A percentile compares a stretch with the other conserved stretches of the same genome.
Conservation (phyloP, 331 rosid species). For the Malus hybrid region DNA sequence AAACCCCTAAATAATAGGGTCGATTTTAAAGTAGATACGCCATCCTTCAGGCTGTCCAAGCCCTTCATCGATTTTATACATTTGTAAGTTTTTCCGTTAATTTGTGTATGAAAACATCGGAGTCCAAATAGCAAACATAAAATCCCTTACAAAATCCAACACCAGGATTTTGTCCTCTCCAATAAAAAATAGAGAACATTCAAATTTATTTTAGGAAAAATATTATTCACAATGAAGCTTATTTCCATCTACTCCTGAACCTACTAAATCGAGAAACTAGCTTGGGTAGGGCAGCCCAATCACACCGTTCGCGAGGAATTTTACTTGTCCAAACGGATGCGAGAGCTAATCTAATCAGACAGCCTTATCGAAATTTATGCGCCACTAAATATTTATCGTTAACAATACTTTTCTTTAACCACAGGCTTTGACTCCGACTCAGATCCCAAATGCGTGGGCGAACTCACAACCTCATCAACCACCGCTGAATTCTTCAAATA, state of each 20-base stretch:
- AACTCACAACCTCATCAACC: background rate
- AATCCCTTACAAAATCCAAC: background rate
- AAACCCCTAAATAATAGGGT: too few species aligned
- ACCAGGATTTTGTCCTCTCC: background rate
- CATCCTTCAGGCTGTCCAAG: too few species aligned
- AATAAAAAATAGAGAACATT: background rate
- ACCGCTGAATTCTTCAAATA: constrained; percentile 16
- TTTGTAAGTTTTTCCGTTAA: too few species aligned
- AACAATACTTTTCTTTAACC: background rate
- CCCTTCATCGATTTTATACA: too few species aligned
- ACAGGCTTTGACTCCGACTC: background rate
- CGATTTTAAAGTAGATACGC: too few species aligned
- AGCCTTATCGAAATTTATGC: too few species aligned
- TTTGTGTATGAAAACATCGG: too few species aligned
- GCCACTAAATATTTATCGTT: background rate
- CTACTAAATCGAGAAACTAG: background rate
- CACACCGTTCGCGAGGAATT: rapidly evolving
- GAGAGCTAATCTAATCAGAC: too few species aligned
- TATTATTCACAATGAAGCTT: background rate
- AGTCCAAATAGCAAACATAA: too few species aligned
- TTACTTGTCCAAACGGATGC: background rate
- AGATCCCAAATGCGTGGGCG: background rate
- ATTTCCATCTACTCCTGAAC: background rate
- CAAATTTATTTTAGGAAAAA: background rate
- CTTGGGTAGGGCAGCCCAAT: background rate